Conservation (phyloP, 768 basidiomycete genomes). For the Pulveroboletus sp. region DNA sequence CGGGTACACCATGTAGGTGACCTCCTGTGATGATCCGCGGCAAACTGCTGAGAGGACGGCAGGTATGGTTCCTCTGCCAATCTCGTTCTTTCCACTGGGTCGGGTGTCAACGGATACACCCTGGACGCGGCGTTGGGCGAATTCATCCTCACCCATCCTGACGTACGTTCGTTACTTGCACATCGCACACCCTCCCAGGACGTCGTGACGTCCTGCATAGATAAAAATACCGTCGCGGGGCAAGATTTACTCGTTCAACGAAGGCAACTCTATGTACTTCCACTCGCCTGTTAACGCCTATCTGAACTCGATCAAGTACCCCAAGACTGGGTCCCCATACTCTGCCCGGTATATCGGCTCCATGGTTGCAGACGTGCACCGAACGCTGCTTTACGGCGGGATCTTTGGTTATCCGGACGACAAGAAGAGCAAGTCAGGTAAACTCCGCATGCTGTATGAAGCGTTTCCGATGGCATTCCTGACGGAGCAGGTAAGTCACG, state of each 20-base stretch:
- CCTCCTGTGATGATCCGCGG: neutral
- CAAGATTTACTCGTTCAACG: conserved; percentile 99
- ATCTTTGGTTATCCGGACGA: conserved; percentile 99
- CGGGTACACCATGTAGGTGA: conserved; percentile 89
- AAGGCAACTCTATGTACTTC: conserved; percentile 97
- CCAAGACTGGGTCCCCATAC: conserved; percentile 72
- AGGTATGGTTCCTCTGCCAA: conserved; percentile 96
- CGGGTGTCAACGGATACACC: conserved; percentile 97
- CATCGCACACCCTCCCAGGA: neutral
- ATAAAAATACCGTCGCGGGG: conserved; percentile 92
- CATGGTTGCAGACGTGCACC: conserved; percentile 98
- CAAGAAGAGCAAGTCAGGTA: conserved; percentile 95
- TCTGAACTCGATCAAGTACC: conserved; percentile 89
- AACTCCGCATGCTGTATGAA: conserved; percentile 92
- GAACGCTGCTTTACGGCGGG: conserved; percentile 94
- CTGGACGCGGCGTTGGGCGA: conserved; percentile 93
- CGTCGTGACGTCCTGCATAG: conserved; percentile 32
- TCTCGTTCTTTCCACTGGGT: conserved; percentile 89
- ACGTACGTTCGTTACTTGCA: conserved; percentile 46
- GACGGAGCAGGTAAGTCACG: conserved; percentile 74
- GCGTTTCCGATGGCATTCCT: conserved; percentile 98
- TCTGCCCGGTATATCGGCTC: conserved; percentile 93
- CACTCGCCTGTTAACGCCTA: conserved; percentile 75
- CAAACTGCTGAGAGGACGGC: conserved; percentile 8
- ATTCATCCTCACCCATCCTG: conserved; percentile 97